Evolutionary conservation across 257 asterid genomes (phyloP).

Genomic region (Ophiorrhiza pumila): DNA sequence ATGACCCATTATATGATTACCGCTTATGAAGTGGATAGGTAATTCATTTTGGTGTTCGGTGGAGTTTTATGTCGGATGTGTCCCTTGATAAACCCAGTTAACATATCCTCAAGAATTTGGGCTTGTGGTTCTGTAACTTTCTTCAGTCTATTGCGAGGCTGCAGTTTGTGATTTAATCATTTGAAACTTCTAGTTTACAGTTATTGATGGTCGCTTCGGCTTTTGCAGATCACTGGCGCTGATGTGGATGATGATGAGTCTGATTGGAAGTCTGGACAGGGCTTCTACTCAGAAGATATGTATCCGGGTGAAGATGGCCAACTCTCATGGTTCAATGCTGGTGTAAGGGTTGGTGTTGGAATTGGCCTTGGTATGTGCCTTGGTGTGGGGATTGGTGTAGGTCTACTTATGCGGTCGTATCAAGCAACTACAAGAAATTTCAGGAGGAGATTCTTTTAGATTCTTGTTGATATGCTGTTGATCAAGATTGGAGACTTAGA

Average conservation of each 20-base stretch:
- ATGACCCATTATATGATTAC: background rate
- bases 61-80: background rate
- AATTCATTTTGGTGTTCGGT: background rate
- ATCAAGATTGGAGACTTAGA: background rate
- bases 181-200: background rate
- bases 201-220: conserved; percentile 2
- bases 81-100: background rate
- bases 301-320: conserved; percentile 37
- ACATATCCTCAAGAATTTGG: background rate
- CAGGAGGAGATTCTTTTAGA: conserved; percentile 38
- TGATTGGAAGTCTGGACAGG: conserved; percentile 26
- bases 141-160: background rate
- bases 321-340: conserved; percentile 40
- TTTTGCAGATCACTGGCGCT: conserved; percentile 29
- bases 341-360: conserved; percentile 48
- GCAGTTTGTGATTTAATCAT: background rate
- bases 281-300: conserved; percentile 35
- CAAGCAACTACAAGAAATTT: conserved; percentile 38
- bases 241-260: conserved; percentile 27
- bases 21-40: background rate
- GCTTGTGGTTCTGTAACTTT: background rate
- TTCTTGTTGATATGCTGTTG: background rate
- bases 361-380: conserved; percentile 47
- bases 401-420: conserved; percentile 41
- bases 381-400: conserved; percentile 43